Base-by-base conservation (phyloP, 495 filamentous ascomycete genomes). In the Penicillium diatomitis region DNA sequence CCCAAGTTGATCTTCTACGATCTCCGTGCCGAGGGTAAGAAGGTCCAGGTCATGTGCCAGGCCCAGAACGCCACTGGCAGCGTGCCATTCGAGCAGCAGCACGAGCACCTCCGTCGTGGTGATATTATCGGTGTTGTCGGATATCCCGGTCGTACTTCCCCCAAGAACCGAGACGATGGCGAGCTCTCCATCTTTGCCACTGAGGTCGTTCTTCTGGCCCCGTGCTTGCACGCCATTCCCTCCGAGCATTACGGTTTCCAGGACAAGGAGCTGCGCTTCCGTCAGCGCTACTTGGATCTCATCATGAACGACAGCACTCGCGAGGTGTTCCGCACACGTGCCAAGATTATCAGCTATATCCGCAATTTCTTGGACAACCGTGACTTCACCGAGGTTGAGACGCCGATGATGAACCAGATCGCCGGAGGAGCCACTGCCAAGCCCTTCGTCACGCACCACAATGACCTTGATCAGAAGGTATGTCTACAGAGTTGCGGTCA, bases 321-420 rank as follows among this genome's bases (percentile, higher is more conserved):
- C 35, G 78, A 92, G 30, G 85, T 88, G 38, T 86, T 96, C 66
- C 71, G 85, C 52, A 88, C 86, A 10, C 80, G 92, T 27, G 77
- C 86, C 65, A 90, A 87, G 76, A 87, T 96, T 53, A 78, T 95
- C 50, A 77, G 73, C 47, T 96, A 86, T 61, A 82, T 97, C 50
- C 87, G 91, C 52, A 77, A 78, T 49, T 97, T 81, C 76, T 88
- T 98, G 55, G 88, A 96, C 55, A 75, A 76, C 46, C 76, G 80
- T 43, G 87, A 88, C 49, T 98, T 97, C 63, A 75, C 86, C 42
- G 90, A 96, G 66, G 88, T 97, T n/a, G 87, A 96, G 71, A 97
- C 92, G 2, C 94, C 94, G 6, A 95, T 97, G 81, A 87, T 99
- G 84, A 94, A 95, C 60, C 80, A 86, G 48, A 92, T 95, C 62